Conservation (phyloP, 768 basidiomycete genomes). For the Terana coerulea region DNA sequence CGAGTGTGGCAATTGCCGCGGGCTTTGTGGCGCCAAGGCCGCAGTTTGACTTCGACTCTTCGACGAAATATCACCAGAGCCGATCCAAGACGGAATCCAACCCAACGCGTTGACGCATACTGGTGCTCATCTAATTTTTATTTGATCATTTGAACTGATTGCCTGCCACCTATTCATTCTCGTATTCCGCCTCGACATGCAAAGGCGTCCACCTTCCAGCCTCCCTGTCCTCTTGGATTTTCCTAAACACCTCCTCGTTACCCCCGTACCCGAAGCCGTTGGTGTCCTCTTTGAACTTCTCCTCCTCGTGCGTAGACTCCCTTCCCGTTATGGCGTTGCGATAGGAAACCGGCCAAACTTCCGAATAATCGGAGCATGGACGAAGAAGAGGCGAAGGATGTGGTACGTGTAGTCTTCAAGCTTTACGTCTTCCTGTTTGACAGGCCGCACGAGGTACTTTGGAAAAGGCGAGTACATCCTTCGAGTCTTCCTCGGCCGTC, state of each 20-base stretch:
- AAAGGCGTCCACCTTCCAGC: constrained; percentile 1
- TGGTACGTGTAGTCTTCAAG: neutral
- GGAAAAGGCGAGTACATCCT: neutral
- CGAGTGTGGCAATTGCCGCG: too few species aligned
- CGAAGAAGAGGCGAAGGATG: neutral
- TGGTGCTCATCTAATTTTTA: neutral
- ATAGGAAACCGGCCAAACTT: neutral
- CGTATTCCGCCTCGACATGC: neutral
- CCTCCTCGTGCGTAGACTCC: neutral
- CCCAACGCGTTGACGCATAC: neutral
- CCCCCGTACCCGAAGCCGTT: neutral
- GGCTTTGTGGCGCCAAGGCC: too few species aligned
- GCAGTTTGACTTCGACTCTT: too few species aligned
- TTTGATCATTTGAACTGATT: neutral
- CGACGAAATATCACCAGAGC: too few species aligned
- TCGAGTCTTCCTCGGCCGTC: neutral
- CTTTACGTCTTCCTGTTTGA: neutral
- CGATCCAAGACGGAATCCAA: too few species aligned
- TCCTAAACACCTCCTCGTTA: constrained; percentile 1
- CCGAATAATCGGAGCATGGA: neutral
- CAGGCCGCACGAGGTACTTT: neutral
- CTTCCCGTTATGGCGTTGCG: neutral
- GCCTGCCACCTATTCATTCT: too few species aligned
- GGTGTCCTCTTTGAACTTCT: neutral
- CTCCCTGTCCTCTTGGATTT: neutral